A percentile compares a stretch with the other conserved stretches of the same genome.
phyloP scores from a whole-genome alignment of 345 rosid genomes.

The Nephelium lappaceum region DNA sequence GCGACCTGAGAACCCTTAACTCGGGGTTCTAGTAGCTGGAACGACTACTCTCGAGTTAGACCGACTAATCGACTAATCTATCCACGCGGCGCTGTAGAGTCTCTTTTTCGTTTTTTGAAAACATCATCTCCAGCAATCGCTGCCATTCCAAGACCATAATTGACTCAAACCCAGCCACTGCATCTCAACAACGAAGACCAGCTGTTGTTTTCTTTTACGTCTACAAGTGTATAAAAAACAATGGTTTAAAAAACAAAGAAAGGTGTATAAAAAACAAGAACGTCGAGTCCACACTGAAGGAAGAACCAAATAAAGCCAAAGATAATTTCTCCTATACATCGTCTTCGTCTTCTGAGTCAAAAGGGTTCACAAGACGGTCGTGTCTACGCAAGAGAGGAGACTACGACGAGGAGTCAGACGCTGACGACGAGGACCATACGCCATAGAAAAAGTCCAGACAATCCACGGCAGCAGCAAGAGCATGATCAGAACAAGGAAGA shows the following conservation, averaged over 20 bases:
- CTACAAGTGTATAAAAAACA: constrained; percentile 39
- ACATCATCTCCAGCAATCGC: constrained; percentile 77
- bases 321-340: constrained; percentile 49
- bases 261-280: constrained; percentile 40
- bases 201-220: constrained; percentile 39
- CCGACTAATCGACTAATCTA: no score
- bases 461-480: constrained; percentile 41
- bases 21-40: no score
- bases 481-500: constrained; percentile 57
- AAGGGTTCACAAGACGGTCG: constrained; percentile 69
- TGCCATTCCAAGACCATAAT: constrained; percentile 52
- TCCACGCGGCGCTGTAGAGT: no score
- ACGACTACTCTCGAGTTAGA: no score
- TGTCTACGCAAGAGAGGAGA: constrained; percentile 68
- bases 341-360: constrained; percentile 75
- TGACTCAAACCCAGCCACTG: constrained; percentile 4
- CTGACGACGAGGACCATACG: constrained; percentile 31
- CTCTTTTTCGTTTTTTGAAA: no score
- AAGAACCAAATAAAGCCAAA: constrained; percentile 46
- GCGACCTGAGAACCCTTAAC: no score
- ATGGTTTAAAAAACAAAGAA: no score
- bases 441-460: constrained; percentile 30
- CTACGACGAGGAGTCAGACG: constrained; percentile 51
- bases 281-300: constrained; percentile 34
- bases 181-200: constrained; percentile 10